Base-by-base conservation (phyloP, 352 stramenopile species). In the Pythium pectinolyticum region DNA sequence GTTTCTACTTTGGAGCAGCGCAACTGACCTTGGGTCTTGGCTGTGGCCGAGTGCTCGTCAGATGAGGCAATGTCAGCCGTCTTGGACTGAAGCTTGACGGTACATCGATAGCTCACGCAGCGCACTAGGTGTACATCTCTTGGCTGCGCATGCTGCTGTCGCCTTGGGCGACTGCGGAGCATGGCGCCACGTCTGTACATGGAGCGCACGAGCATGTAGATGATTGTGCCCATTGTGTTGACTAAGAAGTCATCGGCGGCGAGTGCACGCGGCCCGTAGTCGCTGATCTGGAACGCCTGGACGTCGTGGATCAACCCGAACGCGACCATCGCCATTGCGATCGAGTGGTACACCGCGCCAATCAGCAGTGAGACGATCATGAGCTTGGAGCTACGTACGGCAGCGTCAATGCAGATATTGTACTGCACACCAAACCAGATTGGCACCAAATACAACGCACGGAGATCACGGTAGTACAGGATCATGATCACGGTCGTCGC, bases 391-490 rank as follows among this genome's bases (percentile, higher is more conserved):
- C 37, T 51, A 6, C 43, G 60, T 3, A 67, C 17, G 7, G 50
- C 51, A 12, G 50, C 60, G 25, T 67, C 60, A 27, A 61, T 60
- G 25, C 60, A 66, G 40, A 66, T 66, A 39, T 58, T 59, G 39
- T 66, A 66, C 58, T 66, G 35, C 12, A 63, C 39, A 20, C 62
- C 62, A 17, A 59, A 24, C 62, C 62, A 69, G 25, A 63, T 45
- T 2, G 54, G 34, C 15, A 63, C 6, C 7, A 56, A n/a, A 15
- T 45, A 45, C 11, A 54, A 4, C 11, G 54, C 54, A 10, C 62
- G 54, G 6, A 35, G 17, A 47, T 69, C 62, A 35, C 25, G 20
- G 9, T 51, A 55, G 34, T 57, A 51, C 7, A 47, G 5, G 14
- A 19, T 47, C 53, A 69, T 62, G 12, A 69, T 31, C 10, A 64